Evolutionary conservation across 179 eudicot species (phyloP).

Genomic region (Corrigiola litoralis): DNA sequence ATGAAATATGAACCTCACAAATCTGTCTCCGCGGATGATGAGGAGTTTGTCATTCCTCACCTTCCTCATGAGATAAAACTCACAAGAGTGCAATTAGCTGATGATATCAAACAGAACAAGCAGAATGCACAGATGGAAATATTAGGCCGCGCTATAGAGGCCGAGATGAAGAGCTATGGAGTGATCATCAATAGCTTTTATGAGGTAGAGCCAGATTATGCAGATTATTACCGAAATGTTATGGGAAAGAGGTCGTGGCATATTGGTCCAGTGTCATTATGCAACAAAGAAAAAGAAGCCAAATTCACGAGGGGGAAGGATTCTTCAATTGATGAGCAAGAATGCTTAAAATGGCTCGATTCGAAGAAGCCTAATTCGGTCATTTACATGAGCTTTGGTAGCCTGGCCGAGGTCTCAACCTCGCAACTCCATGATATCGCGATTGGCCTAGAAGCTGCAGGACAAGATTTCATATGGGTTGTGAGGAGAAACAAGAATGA

Average conservation of each 20-base stretch:
- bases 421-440: conserved; percentile 34
- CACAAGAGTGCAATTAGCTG: conserved; percentile 19
- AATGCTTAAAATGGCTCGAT: conserved; percentile 41
- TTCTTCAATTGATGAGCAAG: conserved; percentile 31
- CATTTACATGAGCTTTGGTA: conserved; percentile 38
- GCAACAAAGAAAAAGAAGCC: conserved; percentile 17
- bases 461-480: conserved; percentile 41
- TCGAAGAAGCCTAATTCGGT: conserved; percentile 39
- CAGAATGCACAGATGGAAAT: neutral
- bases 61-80: conserved; percentile 35
- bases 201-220: conserved; percentile 26
- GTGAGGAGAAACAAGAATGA: conserved; percentile 3
- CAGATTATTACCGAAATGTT: conserved; percentile 15
- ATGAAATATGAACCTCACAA: conserved; percentile 20
- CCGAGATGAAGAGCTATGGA: conserved; percentile 19
- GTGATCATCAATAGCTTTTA: conserved; percentile 29
- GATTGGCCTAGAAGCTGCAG: conserved; percentile 34
- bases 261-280: conserved; percentile 26
- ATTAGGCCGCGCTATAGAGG: neutral
- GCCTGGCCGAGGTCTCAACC: conserved; percentile 14
- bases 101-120: neutral
- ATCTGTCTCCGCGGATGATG: conserved; percentile 19
- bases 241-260: conserved; percentile 27
- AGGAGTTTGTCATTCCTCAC: conserved; percentile 35
- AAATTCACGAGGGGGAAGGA: conserved; percentile 27